Evolutionary conservation across 345 rosid genomes (phyloP), one percentile per base, ranked within the genome.

Genomic region (Citrus reticulata): DNA sequence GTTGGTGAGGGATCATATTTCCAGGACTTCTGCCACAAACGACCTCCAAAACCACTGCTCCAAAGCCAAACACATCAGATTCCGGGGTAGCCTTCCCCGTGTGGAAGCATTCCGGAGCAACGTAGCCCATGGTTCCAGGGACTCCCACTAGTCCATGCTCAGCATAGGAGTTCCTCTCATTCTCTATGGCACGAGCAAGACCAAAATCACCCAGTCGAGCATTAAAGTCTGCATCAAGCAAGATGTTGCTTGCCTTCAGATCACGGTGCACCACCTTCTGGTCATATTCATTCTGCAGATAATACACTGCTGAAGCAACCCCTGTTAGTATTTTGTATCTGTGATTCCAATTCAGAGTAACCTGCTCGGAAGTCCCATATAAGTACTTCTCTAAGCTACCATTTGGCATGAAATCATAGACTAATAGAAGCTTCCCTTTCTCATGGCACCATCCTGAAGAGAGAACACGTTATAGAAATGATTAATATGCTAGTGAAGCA

Each of bases 401-500:
- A 25, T 89, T 89, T 11, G 91, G 86, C 91, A 89, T 86, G 86
- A 76, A 84, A 27, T 89, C 87, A 10, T 86, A 85, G n/a, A 84
- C 91, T 2, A 89, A 68, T 6, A 85, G 81, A 61, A 87, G 82
- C 78, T 79, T 77, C 70, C 91, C 83, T 27, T 84, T 81, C 79
- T 85, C 76, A 58, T 85, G 76, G 70, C 90, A 87, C 91, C 88
- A 85, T 34, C 91, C 90, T 85, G 73, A 49, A 39, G 42, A 32
- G 11, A 30, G 42, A 11, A 24, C 62, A 54, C 6, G 4, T n/a
- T 22, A 24, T 5, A 25, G 73, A 70, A 32, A 25, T 1, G 3
- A 60, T 49, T 22, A 4, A 34, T 19, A 42, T 69, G 32, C n/a
- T 60, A 35, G 32, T 3, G 25, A 24, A 60, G 27, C 5, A 25